These are phyloP conservation scores for Leucosporidium scottii DNA, from an alignment of 768 basidiomycete genomes.

Conservation along the genomic window DNA sequence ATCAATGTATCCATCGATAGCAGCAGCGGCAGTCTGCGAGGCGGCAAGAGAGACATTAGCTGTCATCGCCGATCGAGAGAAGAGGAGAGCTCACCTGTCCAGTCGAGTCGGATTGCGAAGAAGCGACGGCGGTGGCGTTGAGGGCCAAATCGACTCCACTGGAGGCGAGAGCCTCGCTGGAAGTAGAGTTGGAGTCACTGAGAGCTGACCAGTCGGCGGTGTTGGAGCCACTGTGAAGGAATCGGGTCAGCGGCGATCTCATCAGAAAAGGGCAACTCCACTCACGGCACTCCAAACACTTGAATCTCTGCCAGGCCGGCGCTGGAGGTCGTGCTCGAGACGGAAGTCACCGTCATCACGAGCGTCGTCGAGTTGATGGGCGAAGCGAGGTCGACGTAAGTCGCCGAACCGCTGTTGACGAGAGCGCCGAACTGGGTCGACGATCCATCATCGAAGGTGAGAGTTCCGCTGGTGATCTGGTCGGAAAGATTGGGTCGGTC, in stretches of 20 bases:
- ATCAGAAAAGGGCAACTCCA: not conserved
- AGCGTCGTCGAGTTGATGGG: conserved; percentile 9
- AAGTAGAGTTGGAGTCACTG: too few species aligned
- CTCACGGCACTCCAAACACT: conserved; percentile 14
- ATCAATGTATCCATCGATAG: conserved; percentile 23
- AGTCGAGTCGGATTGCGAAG: conserved; percentile 1
- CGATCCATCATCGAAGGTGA: conserved; percentile 22
- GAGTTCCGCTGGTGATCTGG: conserved; percentile 21
- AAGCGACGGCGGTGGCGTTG: conserved; percentile 13
- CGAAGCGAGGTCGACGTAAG: conserved; percentile 12
- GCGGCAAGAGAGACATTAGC: too few species aligned
- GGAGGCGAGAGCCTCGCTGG: too few species aligned
- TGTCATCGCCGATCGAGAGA: too few species aligned
- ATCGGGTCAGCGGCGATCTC: too few species aligned
- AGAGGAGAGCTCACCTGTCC: not conserved
- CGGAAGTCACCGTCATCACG: conserved; percentile 17
- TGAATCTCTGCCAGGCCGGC: conserved; percentile 29
- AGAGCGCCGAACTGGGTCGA: conserved; percentile 19
- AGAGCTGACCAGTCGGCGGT: too few species aligned
- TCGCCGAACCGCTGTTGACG: conserved; percentile 32
- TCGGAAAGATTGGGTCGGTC: conserved; percentile 7
- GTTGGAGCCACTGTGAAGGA: too few species aligned
- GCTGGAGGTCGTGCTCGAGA: conserved; percentile 10
- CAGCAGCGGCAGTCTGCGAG: conserved; percentile 6
- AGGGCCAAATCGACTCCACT: conserved; percentile 2